Evolutionary conservation across 2,329 filamentous ascomycete species (phyloP).

Genomic region (Gnomoniopsis smithogilvyi): DNA sequence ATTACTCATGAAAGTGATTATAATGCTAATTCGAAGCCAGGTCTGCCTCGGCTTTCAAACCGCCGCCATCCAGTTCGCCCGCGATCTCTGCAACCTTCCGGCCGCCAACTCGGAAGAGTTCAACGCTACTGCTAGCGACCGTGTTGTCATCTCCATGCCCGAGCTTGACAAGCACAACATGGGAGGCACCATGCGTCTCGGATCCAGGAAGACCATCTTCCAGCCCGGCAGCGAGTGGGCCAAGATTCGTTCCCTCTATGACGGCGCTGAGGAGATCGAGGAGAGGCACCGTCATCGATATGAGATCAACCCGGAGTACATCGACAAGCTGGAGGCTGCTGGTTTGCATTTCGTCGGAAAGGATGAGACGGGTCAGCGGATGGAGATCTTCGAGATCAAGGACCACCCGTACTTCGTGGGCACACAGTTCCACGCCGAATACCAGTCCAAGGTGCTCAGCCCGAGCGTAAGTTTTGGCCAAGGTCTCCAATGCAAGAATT

Average conservation of each 20-base stretch:
- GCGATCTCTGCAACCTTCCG: constrained; percentile 66
- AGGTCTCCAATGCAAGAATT: constrained; percentile 4
- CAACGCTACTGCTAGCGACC: constrained; percentile 54
- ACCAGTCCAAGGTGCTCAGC: constrained; percentile 19
- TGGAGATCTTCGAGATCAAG: constrained; percentile 75
- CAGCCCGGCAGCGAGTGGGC: constrained; percentile 68
- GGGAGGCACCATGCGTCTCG: constrained; percentile 77
- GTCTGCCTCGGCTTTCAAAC: constrained; percentile 85
- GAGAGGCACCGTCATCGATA: constrained; percentile 79
- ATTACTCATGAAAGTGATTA: background rate
- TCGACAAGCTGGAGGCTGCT: constrained; percentile 57
- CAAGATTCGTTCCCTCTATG: constrained; percentile 66
- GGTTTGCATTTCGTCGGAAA: constrained; percentile 73
- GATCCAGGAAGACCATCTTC: constrained; percentile 67
- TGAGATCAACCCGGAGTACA: constrained; percentile 72
- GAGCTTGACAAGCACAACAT: constrained; percentile 57
- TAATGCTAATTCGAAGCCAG: background rate
- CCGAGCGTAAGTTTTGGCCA: constrained; percentile 14
- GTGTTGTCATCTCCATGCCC: constrained; percentile 87
- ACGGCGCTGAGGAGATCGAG: constrained; percentile 43
- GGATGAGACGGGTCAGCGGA: constrained; percentile 68
- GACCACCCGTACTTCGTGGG: constrained; percentile 73
- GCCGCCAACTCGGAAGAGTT: constrained; percentile 57
- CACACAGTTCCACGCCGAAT: constrained; percentile 19
- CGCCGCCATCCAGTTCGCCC: constrained; percentile 84